Base-by-base conservation (phyloP, 768 basidiomycete genomes). In the Auriscalpium orientale region DNA sequence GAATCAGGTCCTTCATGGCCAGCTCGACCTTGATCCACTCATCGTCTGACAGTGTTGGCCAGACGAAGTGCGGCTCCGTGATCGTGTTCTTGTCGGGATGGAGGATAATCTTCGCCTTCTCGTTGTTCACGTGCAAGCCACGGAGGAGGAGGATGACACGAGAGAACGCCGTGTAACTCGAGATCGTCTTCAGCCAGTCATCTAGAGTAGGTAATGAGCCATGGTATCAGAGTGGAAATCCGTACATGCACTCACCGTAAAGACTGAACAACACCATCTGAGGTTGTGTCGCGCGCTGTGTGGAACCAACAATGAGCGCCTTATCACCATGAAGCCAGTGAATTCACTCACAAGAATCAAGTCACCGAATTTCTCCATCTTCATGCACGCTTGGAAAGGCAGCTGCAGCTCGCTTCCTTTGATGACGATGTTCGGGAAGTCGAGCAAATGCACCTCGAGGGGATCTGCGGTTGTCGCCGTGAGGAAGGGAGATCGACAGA, bases 401-500 rank as follows among this genome's bases (percentile, higher is more conserved):
- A 98, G 76, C 66, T 99, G 97, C 49, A 99, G 77, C 70, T 99
- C 97, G 62, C 91, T 94, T 56, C 97, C 97, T 75, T 98, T 98
- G 79, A 99, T 99, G 71, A 99, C 97, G 62, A 99, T 99, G 73
- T 99, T 99, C 51, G 97, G 97, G 87, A 99, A 99, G 74, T 99
- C 97, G 60, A 99, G 85, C 70, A 98, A 82, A 69, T 98, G 97
- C 57, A 98, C 97, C 77, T 98, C 97, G 54, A 98, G 84, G 40
- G 91, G 91, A 70, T 93, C 90, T 89, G 59, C 16, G 18, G 47
- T 4, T 28, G 58, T 40, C 57, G 53, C 56, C 20, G 46, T 53
- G 36, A 61, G 53, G 50, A 6, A 20, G 13, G 13, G 53, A 54
- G 37, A 56, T 5, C 6, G 16, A 49, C 51, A 16, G 47, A 18